Conservation (phyloP, 768 basidiomycete species). For the Zangia roseola region DNA sequence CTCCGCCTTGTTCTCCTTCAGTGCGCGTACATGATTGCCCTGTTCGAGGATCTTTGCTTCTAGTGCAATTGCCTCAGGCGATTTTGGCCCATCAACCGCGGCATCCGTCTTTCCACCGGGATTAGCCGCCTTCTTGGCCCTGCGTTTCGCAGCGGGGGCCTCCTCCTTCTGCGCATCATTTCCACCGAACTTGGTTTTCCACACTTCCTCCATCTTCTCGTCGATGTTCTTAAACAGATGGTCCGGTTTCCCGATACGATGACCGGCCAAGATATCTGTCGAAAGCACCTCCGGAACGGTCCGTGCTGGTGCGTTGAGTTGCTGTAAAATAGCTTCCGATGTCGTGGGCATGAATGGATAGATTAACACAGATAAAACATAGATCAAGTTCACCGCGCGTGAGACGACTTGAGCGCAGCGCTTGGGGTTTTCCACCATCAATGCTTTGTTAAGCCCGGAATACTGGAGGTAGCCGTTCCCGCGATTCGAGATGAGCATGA, state of each 20-base stretch:
- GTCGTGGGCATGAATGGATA: conserved; percentile 98
- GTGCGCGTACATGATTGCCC: conserved; percentile 64
- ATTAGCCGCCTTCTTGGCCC: conserved; percentile 53
- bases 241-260: conserved; percentile 80
- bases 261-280: conserved; percentile 84
- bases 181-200: conserved; percentile 81
- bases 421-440: conserved; percentile 75
- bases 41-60: conserved; percentile 77
- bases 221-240: conserved; percentile 95
- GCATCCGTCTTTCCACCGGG: conserved; percentile 46
- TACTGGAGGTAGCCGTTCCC: conserved; percentile 96
- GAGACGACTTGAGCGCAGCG: conserved; percentile 90
- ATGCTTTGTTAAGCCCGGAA: conserved; percentile 85
- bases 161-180: conserved; percentile 41
- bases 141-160: conserved; percentile 46
- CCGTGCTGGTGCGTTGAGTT: conserved; percentile 88
- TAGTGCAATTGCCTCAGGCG: conserved; percentile 66
- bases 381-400: conserved; percentile 91
- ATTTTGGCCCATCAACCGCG: conserved; percentile 53
- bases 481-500: conserved; percentile 85
- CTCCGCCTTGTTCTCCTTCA: conserved; percentile 54
- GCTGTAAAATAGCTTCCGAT: conserved; percentile 72
- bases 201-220: conserved; percentile 82
- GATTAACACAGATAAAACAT: conserved; percentile 77
- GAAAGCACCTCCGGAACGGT: conserved; percentile 69